Base-by-base conservation (phyloP, 768 basidiomycete genomes). In the Paxillus rubicundulus region DNA sequence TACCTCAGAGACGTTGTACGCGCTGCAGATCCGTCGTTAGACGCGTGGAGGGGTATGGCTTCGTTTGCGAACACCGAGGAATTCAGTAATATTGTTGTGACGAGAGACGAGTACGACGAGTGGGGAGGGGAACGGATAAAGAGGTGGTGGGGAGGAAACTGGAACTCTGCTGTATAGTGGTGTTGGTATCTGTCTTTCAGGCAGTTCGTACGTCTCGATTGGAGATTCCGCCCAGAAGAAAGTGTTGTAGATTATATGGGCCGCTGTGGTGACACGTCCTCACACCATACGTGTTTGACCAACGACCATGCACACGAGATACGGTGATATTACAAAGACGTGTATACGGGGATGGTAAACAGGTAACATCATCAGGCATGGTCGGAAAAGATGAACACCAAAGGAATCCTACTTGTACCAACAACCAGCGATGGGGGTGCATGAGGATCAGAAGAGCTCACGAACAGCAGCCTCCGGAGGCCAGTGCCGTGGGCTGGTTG, bases 1-100 rank as follows among this genome's bases (percentile, higher is more conserved):
- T 75, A 80, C 5, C 77, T 99, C 18, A 49, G 57, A 0, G 67
- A 77, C 41, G 80, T 94, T 39, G 68, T 72, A 32, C 72, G 77
- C 1, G 89, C 94, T 1, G 70, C 62, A 2, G 84, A 97, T 64
- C 82, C 89, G 1, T 56, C 71, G 12, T 58, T 84, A 54, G 92
- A 96, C 61, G 87, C 94, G 14, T 99, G 95, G 95, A 77, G 80
- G 38, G 97, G 97, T 7, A 95, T 99, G 92, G 89, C 90, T 13
- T 77, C 77, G 45, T 87, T 87, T 61, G 81, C 83, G 36, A 68
- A 66, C 56, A 81, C 80, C n/a, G 71, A 74, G 0, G 81, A 77
- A 52, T 86, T 88, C 60, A 52, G 59, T 41, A 66, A 64, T 30
- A 79, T 82, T 1, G 77, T 81, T 2, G 80, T 96, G 36, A 90